These are phyloP conservation scores for Saccharomycopsis vini DNA, from an alignment of 805 yeast species.

Conservation along the genomic window DNA sequence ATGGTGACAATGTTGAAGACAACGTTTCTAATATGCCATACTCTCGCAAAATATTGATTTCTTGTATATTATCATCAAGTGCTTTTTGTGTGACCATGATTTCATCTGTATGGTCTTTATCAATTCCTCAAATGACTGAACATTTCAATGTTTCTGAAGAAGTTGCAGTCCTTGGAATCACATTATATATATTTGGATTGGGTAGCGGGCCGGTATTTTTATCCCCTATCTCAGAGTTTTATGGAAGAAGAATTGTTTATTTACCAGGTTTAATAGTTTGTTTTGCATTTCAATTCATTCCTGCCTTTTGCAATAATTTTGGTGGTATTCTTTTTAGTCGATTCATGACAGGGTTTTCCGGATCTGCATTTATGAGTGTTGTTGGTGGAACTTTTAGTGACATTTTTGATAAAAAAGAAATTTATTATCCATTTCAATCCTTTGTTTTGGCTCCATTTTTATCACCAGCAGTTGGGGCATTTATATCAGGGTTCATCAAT, in stretches of 20 bases:
- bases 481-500: conserved; percentile 49
- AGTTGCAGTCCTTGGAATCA: conserved; percentile 43
- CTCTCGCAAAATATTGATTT: conserved; percentile 47
- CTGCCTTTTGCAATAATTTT: conserved; percentile 14
- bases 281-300: conserved; percentile 12
- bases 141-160: conserved; percentile 38
- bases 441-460: conserved; percentile 42
- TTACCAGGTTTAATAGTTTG: conserved; percentile 28
- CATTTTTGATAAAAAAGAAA: conserved; percentile 40
- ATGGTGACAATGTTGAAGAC: conserved; percentile 31
- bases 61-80: conserved; percentile 43
- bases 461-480: conserved; percentile 56
- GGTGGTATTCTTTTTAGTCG: conserved; percentile 14
- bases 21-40: conserved; percentile 30
- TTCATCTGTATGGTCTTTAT: conserved; percentile 62
- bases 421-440: conserved; percentile 49
- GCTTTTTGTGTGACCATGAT: conserved; percentile 59
- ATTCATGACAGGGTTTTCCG: conserved; percentile 16
- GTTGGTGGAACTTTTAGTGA: conserved; percentile 34
- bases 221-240: conserved; percentile 57
- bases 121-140: conserved; percentile 39
- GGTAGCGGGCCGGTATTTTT: conserved; percentile 60
- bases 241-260: conserved; percentile 18
- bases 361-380: conserved; percentile 14
- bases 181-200: conserved; percentile 56